These are phyloP conservation scores for Leucosporidium creatinivorum DNA, from an alignment of 768 basidiomycete species.

Conservation along the genomic window DNA sequence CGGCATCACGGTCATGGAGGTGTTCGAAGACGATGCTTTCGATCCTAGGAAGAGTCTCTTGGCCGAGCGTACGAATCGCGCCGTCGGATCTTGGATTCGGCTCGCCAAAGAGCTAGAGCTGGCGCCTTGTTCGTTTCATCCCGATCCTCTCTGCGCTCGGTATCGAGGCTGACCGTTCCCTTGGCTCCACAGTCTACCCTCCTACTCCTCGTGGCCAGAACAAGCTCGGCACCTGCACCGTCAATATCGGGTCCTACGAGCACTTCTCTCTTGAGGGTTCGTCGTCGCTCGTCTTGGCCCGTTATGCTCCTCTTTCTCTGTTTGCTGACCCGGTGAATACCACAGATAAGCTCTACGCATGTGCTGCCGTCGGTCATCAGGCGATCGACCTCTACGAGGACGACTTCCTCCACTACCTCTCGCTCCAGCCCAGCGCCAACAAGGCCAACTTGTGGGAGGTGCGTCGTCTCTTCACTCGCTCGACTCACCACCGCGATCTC, in stretches of 20 bases:
- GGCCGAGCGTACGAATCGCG: neutral
- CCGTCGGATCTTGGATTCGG: slow-evolving; percentile 9
- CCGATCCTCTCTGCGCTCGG: neutral
- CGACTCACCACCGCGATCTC: no score
- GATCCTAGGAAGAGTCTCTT: neutral
- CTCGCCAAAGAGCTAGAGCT: neutral
- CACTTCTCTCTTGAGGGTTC: slow-evolving; percentile 6
- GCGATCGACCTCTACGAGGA: slow-evolving; percentile 19
- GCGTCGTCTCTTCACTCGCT: neutral
- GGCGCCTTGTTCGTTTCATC: slow-evolving; percentile 9
- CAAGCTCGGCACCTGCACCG: slow-evolving; percentile 13
- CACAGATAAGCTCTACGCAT: slow-evolving; percentile 14
- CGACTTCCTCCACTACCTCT: slow-evolving; percentile 18
- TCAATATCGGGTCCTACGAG: slow-evolving; percentile 10
- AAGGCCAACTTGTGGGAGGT: slow-evolving; percentile 8
- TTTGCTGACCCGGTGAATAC: no score
- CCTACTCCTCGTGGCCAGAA: slow-evolving; percentile 1
- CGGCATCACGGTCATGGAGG: slow-evolving; percentile 4
- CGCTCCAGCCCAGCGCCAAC: slow-evolving; percentile 10
- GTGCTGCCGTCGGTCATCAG: slow-evolving; percentile 5
- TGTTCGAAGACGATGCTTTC: slow-evolving; percentile 10
- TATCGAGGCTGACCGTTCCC: neutral
- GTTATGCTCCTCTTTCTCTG: no score
- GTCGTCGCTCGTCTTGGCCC: neutral
- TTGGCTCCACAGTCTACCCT: neutral